Percentiles rank a stretch among this genome's conserved stretches.
Evolutionary conservation across 2,329 filamentous ascomycete genomes (phyloP).

Genomic region (Bipolaris bicolor): DNA sequence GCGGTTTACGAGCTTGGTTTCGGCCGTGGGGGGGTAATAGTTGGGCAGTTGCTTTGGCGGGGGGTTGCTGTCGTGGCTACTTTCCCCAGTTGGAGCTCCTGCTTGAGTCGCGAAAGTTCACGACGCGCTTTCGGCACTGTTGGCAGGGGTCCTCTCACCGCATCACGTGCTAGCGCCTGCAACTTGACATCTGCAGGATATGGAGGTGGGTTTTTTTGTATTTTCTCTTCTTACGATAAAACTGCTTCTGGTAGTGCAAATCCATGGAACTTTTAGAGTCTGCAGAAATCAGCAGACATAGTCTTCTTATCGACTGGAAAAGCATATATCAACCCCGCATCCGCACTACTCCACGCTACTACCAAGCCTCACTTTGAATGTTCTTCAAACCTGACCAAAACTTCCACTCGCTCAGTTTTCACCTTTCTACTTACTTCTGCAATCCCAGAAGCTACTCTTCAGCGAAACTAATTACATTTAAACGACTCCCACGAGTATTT

Average conservation of each 20-base stretch:
- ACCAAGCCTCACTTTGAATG: not conserved
- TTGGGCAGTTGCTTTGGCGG: not conserved
- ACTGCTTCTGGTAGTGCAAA: not conserved
- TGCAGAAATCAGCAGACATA: not conserved
- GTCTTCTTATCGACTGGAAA: not conserved
- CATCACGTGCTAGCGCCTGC: slow-evolving; percentile 33
- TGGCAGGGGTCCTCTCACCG: slow-evolving; percentile 30
- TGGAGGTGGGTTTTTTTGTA: not conserved
- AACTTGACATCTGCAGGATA: not conserved
- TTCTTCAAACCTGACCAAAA: not conserved
- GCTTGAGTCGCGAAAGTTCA: slow-evolving; percentile 39
- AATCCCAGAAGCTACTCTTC: not conserved
- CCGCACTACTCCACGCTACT: not conserved
- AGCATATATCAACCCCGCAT: not conserved
- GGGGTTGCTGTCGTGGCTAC: slow-evolving; percentile 25
- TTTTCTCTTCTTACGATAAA: not conserved
- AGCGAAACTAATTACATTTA: not conserved
- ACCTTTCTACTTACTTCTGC: not conserved
- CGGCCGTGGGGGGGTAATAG: not conserved
- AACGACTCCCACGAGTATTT: not conserved
- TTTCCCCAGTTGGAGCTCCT: slow-evolving; percentile 32
- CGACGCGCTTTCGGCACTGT: slow-evolving; percentile 37
- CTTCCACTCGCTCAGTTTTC: not conserved
- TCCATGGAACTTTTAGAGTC: not conserved
- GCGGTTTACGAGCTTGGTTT: not conserved